These are phyloP conservation scores for Psophocarpus tetragonolobus DNA, from an alignment of 306 rosid species.

Conservation along the genomic window DNA sequence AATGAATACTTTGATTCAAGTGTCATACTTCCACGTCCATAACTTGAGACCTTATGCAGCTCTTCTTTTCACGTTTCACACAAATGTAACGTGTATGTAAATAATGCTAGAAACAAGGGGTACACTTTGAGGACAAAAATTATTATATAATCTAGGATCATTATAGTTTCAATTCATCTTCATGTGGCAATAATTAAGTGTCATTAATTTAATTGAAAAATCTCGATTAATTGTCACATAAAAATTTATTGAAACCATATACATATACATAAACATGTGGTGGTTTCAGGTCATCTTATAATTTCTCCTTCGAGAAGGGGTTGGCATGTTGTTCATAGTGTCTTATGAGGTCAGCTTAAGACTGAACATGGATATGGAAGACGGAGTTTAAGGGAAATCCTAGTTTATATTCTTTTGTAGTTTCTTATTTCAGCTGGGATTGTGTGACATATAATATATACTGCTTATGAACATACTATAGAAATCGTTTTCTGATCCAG, in stretches of 20 bases:
- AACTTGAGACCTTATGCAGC: background rate
- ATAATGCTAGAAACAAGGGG: too few relatives aligned
- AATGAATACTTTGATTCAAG: conserved; percentile 45
- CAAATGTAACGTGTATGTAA: too few relatives aligned
- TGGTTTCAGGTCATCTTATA: too few relatives aligned
- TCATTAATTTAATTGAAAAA: too few relatives aligned
- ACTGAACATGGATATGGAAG: background rate
- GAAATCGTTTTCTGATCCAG: background rate
- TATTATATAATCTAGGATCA: too few relatives aligned
- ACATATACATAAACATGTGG: too few relatives aligned
- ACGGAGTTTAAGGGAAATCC: background rate
- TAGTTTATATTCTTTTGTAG: conserved; percentile 7
- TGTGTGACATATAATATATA: background rate
- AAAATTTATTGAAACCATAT: too few relatives aligned
- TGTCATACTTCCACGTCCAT: conserved; percentile 31
- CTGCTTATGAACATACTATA: conserved; percentile 14
- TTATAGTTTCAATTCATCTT: too few relatives aligned
- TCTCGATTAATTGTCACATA: too few relatives aligned
- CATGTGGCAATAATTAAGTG: too few relatives aligned
- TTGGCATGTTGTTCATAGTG: background rate
- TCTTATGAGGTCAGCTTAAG: background rate
- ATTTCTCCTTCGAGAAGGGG: background rate
- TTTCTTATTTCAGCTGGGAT: background rate
- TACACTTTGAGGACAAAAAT: too few relatives aligned
- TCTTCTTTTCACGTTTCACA: background rate